Conservation (phyloP, 768 basidiomycete genomes). For the Guyanaporus albipodus region DNA sequence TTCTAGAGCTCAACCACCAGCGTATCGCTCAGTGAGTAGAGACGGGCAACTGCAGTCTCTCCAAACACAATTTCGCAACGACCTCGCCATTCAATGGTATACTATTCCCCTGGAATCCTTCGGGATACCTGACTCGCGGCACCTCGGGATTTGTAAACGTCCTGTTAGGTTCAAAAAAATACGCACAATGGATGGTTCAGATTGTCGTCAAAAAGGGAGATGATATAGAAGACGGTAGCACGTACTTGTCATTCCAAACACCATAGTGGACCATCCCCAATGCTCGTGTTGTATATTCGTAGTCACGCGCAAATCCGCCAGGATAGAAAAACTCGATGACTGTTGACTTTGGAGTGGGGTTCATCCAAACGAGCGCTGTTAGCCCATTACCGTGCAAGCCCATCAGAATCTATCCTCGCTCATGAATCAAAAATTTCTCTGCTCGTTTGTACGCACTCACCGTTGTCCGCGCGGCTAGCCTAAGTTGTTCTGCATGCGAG, state of each 20-base stretch:
- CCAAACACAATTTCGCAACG: conserved; percentile 58
- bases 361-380: conserved; percentile 91
- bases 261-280: conserved; percentile 82
- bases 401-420: conserved; percentile 73
- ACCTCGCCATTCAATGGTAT: conserved; percentile 78
- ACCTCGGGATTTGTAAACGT: conserved; percentile 70
- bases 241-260: conserved; percentile 74
- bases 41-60: conserved; percentile 38
- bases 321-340: conserved; percentile 93
- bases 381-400: conserved; percentile 93
- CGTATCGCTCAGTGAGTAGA: neutral
- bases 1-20: neutral
- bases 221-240: neutral
- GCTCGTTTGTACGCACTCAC: conserved; percentile 39
- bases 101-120: conserved; percentile 84
- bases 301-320: conserved; percentile 81
- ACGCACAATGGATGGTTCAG: too few species aligned
- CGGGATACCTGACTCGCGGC: conserved; percentile 69
- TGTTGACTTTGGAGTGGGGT: conserved; percentile 72
- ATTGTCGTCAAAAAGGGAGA: too few species aligned
- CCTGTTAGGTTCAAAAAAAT: conserved; percentile 36
- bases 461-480: conserved; percentile 79
- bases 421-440: neutral
- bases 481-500: conserved; percentile 74
- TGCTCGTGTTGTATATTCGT: conserved; percentile 76